Evolutionary conservation across 176 grass and related monocot species (phyloP), one percentile per base, ranked within the genome.

Genomic region (Bromus sterilis): DNA sequence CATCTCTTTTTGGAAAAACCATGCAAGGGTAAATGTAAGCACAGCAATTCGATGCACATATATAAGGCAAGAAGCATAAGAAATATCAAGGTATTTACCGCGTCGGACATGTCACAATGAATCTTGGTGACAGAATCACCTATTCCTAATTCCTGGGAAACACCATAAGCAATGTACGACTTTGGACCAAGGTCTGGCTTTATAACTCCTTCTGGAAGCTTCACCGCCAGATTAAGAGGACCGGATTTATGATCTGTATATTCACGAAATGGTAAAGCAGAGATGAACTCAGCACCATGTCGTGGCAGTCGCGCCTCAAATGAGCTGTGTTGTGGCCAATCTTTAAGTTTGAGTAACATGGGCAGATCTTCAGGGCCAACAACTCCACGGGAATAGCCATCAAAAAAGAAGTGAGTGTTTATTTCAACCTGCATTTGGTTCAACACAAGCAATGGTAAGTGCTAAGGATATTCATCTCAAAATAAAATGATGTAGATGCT

Each of bases 61-160:
- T 33, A 46, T 33, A 4, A 36, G 4, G 5, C 1, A 78, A 2
- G 3, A 56, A 78, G 6, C 65, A 78, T 14, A 83, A 35, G 43
- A 7, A 73, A 26, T 74, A 41, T 7, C 1, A 23, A 76, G 7
- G 6, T 31, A 71, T 25, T 86, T 89, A 98, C 92, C 57, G 90
- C 95, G 88, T 98, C 95, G 51, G 95, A 91, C 92, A 98, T 95
- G 51, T 95, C 89, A 0, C 95, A 98, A 44, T 98, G 95, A 80
- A 98, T 68, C 70, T 98, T 98, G 11, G 95, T 98, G 51, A 98
- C 92, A 24, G 95, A 98, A 86, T 98, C 92, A 51, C 95, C 92
- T 34, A 86, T 85, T 37, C 41, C 86, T 72, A 98, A 87, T 73
- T 98, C 95, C 53, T 95, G 71, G 28, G 86, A 4, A 53, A 98